Base-by-base conservation (phyloP, 768 basidiomycete species). In the Astraeus odoratus region DNA sequence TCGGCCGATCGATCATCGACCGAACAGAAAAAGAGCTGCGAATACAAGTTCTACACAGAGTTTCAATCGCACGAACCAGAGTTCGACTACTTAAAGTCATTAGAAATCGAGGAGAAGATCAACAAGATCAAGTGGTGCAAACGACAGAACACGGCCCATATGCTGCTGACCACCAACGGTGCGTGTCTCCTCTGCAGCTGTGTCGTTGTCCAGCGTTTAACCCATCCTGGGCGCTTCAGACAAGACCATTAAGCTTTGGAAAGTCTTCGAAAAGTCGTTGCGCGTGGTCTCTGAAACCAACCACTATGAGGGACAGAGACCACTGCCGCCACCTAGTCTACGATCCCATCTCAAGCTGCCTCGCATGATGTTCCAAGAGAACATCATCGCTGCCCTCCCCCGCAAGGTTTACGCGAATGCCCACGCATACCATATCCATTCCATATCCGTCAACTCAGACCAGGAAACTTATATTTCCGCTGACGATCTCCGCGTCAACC, bases 101-200 rank as follows among this genome's bases (percentile, higher is more conserved):
- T 99, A 56, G 96, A 99, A 77, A 99, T 99, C 68, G 96, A 99
- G 70, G 96, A 99, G 78, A 99, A 99, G 85, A 99, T 99, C 76
- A 99, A 99, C 76, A 90, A 96, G 81, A 99, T 99, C 80, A 91
- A 93, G 66, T 99, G 96, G 96, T 97, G 94, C 76, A 93, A 84
- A 73, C 80, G 96, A 53, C 93, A 96, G 71, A 98, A 98, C 65
- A 77, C 88, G 37, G 94, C 96, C 36, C 96, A 99, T 68, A 98
- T 99, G 68, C 70, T 99, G 46, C 68, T 99, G 42, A 95, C 93
- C 47, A 98, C 96, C 24, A 99, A 99, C 58, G 96, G 96, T 95
- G 50, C 49, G 76, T 67, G n/a, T 30, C 25, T 43, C 47, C 45
- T 42, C 18, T 20, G 13, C n/a, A 25, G 4, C 44, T 31, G 19